Percentiles rank a stretch among this genome's conserved stretches.
These are phyloP conservation scores for Cyclostephanos invisitatus DNA, from an alignment of 108 stramenopile species.

Conservation along the genomic window DNA sequence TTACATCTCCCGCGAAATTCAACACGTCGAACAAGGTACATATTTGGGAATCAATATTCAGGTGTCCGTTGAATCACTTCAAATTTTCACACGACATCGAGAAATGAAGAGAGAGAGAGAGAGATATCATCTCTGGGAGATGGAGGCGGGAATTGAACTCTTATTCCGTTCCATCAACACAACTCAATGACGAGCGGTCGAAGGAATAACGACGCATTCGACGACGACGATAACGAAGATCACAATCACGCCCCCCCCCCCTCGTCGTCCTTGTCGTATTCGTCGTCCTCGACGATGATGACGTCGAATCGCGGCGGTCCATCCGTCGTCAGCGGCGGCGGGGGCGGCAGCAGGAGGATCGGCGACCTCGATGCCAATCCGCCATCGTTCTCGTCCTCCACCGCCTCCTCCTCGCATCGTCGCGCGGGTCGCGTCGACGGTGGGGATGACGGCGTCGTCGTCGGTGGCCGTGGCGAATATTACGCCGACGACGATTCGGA, in stretches of 20 bases:
- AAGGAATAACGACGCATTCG: neutral
- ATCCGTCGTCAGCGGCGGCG: no score
- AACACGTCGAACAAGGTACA: neutral
- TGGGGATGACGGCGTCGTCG: conserved; percentile 3
- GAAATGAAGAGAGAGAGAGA: no score
- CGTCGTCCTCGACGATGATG: neutral
- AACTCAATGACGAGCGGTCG: neutral
- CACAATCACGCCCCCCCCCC: neutral
- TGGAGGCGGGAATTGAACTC: no score
- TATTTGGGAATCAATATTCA: neutral
- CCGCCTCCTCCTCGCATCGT: no score
- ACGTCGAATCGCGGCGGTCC: neutral
- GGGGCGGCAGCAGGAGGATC: no score
- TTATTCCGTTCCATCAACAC: no score
- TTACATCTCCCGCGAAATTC: no score
- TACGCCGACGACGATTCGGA: conserved; percentile 45
- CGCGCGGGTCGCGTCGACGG: no score
- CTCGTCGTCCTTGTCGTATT: neutral
- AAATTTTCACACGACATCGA: neutral
- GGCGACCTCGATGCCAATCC: no score
- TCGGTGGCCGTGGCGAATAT: neutral
- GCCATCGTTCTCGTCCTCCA: no score
- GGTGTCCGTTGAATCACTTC: neutral
- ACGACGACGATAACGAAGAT: neutral
- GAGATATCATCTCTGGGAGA: no score